Percentiles rank a stretch among this genome's conserved stretches.
Conservation (phyloP, 2,329 filamentous ascomycete genomes). For the Neodidymelliopsis sp. region DNA sequence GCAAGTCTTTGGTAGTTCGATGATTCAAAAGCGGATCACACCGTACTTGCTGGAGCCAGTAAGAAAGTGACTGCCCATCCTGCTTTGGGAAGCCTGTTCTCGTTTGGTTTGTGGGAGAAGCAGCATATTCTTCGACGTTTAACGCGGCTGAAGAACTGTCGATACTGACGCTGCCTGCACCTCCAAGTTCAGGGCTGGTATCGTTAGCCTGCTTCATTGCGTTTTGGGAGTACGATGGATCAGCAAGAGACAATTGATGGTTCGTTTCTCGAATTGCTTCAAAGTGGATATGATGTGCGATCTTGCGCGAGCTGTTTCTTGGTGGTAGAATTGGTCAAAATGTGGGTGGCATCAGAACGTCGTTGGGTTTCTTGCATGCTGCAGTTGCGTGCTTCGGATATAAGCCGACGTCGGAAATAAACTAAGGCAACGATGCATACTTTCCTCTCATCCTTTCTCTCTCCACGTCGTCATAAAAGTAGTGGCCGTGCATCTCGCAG, state of each 20-base stretch:
- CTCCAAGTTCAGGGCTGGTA: constrained; percentile 7
- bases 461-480: too few relatives aligned
- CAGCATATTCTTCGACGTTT: constrained; percentile 30
- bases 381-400: constrained; percentile 11
- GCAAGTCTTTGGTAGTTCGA: constrained; percentile 40
- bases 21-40: constrained; percentile 35
- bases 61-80: constrained; percentile 35
- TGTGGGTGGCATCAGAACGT: neutral
- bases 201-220: constrained; percentile 20
- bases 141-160: constrained; percentile 20
- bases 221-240: too few relatives aligned
- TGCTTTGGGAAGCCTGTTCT: constrained; percentile 35
- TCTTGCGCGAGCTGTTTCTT: too few relatives aligned
- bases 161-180: constrained; percentile 15
- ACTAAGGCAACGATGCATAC: too few relatives aligned
- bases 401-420: constrained; percentile 3
- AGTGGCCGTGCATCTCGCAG: too few relatives aligned
- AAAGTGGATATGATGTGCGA: too few relatives aligned
- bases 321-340: too few relatives aligned
- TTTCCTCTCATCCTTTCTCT: too few relatives aligned
- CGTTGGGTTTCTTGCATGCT: neutral
- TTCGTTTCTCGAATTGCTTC: too few relatives aligned
- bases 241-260: too few relatives aligned
- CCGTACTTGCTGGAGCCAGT: constrained; percentile 40
- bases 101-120: constrained; percentile 7